A percentile compares a stretch with the other conserved stretches of the same genome.
Conservation (phyloP, 164 flowering plant species). For the Sextonia rubra region DNA sequence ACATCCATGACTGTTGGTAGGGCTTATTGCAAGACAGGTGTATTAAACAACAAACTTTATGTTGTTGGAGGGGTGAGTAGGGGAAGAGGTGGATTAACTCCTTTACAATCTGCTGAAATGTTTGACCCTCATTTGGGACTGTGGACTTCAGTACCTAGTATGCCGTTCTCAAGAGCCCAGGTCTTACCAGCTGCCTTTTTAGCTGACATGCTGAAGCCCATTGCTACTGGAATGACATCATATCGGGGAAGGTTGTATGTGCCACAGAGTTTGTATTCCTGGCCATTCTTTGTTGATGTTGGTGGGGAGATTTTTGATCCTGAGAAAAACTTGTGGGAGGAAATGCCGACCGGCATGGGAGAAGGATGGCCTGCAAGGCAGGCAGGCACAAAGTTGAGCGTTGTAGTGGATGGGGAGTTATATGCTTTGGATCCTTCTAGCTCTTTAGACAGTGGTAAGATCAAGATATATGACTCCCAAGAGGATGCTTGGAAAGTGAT, state of each 20-base stretch:
- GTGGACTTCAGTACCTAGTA: slow-evolving; percentile 77
- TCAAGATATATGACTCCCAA: slow-evolving; percentile 66
- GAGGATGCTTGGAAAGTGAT: slow-evolving; percentile 85
- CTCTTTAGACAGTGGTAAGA: slow-evolving; percentile 63
- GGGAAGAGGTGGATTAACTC: slow-evolving; percentile 63
- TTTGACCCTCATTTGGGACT: slow-evolving; percentile 60
- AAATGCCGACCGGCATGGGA: slow-evolving; percentile 95
- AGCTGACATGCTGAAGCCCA: slow-evolving; percentile 83
- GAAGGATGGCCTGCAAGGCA: slow-evolving; percentile 98
- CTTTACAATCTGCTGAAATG: slow-evolving; percentile 87
- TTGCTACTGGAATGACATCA: slow-evolving; percentile 88
- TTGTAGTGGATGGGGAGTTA: slow-evolving; percentile 70
- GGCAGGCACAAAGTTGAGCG: slow-evolving; percentile 86
- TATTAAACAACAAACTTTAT: slow-evolving; percentile 32
- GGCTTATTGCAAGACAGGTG: slow-evolving; percentile 36
- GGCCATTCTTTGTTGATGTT: slow-evolving; percentile 92
- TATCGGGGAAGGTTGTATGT: slow-evolving; percentile 74
- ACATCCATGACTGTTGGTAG: slow-evolving; percentile 30
- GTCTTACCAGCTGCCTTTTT: slow-evolving; percentile 64
- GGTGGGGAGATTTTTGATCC: slow-evolving; percentile 92
- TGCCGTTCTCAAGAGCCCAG: slow-evolving; percentile 87
- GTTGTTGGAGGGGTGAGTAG: slow-evolving; percentile 76
- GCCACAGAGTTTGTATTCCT: slow-evolving; percentile 78
- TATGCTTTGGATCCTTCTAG: slow-evolving; percentile 88
- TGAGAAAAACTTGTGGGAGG: slow-evolving; percentile 63